phyloP scores from a whole-genome alignment of 495 filamentous ascomycete species.

The Aspergillus carlsbadensis region DNA sequence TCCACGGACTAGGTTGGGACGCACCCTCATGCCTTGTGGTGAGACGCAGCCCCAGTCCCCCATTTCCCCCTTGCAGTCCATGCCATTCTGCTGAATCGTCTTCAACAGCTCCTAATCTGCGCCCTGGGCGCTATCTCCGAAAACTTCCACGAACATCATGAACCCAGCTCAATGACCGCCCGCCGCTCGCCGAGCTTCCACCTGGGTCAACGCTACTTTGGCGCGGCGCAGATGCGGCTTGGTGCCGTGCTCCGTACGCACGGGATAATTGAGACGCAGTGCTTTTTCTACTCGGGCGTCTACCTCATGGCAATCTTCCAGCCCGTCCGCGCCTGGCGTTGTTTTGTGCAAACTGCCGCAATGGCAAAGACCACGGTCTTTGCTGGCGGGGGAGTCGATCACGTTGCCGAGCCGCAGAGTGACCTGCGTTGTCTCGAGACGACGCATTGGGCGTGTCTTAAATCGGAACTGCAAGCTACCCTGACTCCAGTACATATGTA shows the following conservation, averaged over 20 bases:
- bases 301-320: constrained; percentile 24
- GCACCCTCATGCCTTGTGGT: neutral
- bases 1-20: neutral
- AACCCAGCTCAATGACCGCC: neutral
- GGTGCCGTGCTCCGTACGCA: no score
- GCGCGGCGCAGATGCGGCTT: neutral
- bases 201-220: neutral
- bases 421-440: constrained; percentile 15
- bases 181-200: neutral
- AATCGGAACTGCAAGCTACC: constrained; percentile 20
- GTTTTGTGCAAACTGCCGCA: constrained; percentile 21
- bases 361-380: constrained; percentile 21
- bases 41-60: neutral
- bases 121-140: constrained; percentile 3
- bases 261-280: constrained; percentile 21
- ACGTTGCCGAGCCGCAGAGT: neutral
- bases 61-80: no score
- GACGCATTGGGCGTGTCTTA: constrained; percentile 30
- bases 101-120: neutral
- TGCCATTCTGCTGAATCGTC: no score
- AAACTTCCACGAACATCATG: neutral
- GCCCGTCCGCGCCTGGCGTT: constrained; percentile 21
- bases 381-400: no score
- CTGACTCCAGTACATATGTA: no score
- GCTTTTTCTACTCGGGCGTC: constrained; percentile 23